These are phyloP conservation scores for Schizochytrium sp. DNA, from an alignment of 108 stramenopile species.

Conservation along the genomic window DNA sequence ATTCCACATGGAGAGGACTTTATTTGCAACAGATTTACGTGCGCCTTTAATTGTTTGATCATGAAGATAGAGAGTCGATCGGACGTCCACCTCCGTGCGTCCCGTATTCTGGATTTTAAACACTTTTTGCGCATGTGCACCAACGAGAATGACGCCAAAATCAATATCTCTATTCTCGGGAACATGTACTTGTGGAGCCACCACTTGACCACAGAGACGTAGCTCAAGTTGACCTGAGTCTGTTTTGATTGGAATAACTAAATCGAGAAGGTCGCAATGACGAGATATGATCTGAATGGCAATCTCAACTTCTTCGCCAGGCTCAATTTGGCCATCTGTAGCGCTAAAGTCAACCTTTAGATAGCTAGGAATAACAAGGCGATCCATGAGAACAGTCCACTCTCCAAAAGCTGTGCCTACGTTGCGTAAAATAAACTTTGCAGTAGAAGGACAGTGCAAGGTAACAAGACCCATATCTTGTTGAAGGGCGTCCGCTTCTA, in stretches of 20 bases:
- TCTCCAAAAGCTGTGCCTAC: conserved; percentile 19
- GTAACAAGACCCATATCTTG: conserved; percentile 31
- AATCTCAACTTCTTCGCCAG: neutral
- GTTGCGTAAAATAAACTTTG: neutral
- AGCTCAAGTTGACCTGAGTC: neutral
- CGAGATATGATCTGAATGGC: neutral
- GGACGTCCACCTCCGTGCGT: neutral
- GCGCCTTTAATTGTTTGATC: neutral
- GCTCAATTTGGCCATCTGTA: neutral
- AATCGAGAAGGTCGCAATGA: conserved; percentile 22
- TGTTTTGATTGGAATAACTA: neutral
- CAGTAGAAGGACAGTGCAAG: neutral
- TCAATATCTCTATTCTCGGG: conserved; percentile 18
- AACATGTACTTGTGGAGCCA: neutral
- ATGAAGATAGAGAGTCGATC: neutral
- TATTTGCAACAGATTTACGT: neutral
- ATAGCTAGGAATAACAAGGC: neutral
- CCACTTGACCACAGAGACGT: neutral
- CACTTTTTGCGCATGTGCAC: neutral
- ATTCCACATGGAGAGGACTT: conserved; percentile 12
- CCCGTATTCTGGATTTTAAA: conserved; percentile 18
- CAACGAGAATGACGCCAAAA: conserved; percentile 15
- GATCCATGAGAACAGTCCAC: neutral
- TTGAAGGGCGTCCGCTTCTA: conserved; percentile 10
- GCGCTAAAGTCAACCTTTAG: neutral